Conservation (phyloP, 2,329 filamentous ascomycete genomes). For the Aspergillus caelatus region DNA sequence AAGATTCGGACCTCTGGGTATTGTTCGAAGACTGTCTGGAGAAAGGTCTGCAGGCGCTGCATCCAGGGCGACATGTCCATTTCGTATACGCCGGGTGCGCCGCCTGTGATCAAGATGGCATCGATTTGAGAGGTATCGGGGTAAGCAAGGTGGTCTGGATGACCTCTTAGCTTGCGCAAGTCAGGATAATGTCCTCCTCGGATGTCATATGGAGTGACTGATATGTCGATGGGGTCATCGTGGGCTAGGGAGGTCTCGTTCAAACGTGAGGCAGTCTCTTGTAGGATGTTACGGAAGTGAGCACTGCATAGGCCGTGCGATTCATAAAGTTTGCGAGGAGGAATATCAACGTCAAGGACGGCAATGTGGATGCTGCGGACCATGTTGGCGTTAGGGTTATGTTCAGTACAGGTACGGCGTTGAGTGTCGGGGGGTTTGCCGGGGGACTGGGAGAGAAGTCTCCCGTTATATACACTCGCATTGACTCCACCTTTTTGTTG, state of each 20-base stretch:
- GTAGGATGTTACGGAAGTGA: constrained; percentile 28
- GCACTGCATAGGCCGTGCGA: constrained; percentile 29
- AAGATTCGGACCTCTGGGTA: constrained; percentile 35
- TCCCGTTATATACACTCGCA: neutral
- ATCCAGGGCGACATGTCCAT: constrained; percentile 30
- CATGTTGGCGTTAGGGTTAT: constrained; percentile 15
- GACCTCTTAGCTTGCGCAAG: constrained; percentile 7
- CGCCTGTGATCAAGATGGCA: constrained; percentile 35
- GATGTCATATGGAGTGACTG: constrained; percentile 29
- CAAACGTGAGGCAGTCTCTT: constrained; percentile 25
- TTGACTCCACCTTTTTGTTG: neutral
- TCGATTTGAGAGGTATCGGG: constrained; percentile 22
- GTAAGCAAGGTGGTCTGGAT: neutral
- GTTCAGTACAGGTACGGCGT: neutral
- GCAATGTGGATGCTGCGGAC: constrained; percentile 29
- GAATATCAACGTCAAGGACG: constrained; percentile 30
- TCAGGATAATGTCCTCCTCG: constrained; percentile 30
- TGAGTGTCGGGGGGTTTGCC: neutral
- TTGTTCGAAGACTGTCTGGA: constrained; percentile 25
- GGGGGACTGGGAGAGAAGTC: neutral
- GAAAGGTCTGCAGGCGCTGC: constrained; percentile 22
- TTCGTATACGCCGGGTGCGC: constrained; percentile 26
- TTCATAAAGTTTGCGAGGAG: constrained; percentile 27
- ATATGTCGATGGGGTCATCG: constrained; percentile 18
- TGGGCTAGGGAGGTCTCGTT: constrained; percentile 20